Base-by-base conservation (phyloP, 1,284 basidiomycete genomes). In the Thecaphora thlaspeos region DNA sequence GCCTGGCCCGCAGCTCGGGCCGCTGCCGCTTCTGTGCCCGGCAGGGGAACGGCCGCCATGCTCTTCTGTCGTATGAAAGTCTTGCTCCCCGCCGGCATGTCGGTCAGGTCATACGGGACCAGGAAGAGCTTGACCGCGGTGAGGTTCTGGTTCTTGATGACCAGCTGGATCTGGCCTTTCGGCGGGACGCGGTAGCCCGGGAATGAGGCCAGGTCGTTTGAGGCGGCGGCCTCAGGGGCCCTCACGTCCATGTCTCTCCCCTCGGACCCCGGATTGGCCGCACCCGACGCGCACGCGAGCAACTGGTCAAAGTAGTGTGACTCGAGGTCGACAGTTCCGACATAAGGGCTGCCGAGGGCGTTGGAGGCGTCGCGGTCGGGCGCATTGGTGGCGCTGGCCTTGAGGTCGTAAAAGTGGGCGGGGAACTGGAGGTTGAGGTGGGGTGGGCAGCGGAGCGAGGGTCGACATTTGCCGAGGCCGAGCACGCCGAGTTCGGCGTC, bases 121-220 rank as follows among this genome's bases (percentile, higher is more conserved):
- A 83, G 67, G 54, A 83, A 83, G 11, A 81, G 79, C 65, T 82
- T 82, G 65, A 82, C 68, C 0, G 81, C 78, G 22, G 75, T 68
- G 39, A 60, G 51, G 23, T 75, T 71, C 2, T 80, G 70, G 23
- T 80, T 81, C 68, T 81, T 81, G 71, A 83, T 72, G 23, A 83
- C 73, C 10, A 83, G 72, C 68, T 83, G 82, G 9, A 83, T 64
- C 55, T 82, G 81, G n/a, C 82, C 82, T 22, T 79, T 68, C 0
- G 75, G 75, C 0, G 81, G 80, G 5, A 83, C 75, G 26, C 78
- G 72, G 56, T 82, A 83, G 15, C 82, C 82, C 0, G 82, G 82
- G 52, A 81, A 81, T 2, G 48, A 23, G 3, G 66, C 59, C 39
- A 57, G 11, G 1, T 63, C 48, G 37, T 19, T 12, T 4, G 43